phyloP scores from a whole-genome alignment of 768 basidiomycete species.

The Fomitopsis serialis region DNA sequence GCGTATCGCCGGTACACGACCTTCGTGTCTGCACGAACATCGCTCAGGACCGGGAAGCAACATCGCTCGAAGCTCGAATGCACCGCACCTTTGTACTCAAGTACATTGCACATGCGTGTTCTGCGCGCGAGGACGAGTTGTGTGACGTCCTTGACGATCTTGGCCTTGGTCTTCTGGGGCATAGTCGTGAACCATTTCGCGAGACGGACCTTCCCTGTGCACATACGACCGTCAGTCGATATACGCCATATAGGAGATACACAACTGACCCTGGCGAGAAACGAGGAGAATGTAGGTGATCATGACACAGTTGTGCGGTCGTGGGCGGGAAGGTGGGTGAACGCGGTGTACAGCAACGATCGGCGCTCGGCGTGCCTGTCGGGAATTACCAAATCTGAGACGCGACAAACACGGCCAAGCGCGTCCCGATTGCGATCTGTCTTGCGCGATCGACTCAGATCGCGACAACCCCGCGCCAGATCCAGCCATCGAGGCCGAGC shows the following conservation, averaged over 20 bases:
- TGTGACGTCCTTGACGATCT: conserved; percentile 94
- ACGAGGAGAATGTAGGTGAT: conserved; percentile 93
- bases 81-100: conserved; percentile 86
- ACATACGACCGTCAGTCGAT: neutral
- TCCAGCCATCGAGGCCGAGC: neutral
- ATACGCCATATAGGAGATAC: neutral
- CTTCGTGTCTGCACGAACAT: conserved; percentile 52
- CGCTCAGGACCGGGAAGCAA: neutral
- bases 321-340: neutral
- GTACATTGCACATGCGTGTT: conserved; percentile 91
- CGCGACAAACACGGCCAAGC: conserved; percentile 3
- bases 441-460: neutral
- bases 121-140: conserved; percentile 85
- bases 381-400: conserved; percentile 11
- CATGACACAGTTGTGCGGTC: conserved; percentile 34
- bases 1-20: conserved; percentile 95
- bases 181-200: conserved; percentile 95
- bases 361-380: neutral
- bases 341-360: neutral
- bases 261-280: conserved; percentile 76
- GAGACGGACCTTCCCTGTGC: conserved; percentile 82
- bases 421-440: neutral
- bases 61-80: neutral
- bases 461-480: neutral
- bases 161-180: conserved; percentile 72